Percentiles rank a stretch among this genome's conserved stretches.
phyloP scores from a whole-genome alignment of 1,284 basidiomycete genomes.

The Austroboletus olivaceoglutinosus region DNA sequence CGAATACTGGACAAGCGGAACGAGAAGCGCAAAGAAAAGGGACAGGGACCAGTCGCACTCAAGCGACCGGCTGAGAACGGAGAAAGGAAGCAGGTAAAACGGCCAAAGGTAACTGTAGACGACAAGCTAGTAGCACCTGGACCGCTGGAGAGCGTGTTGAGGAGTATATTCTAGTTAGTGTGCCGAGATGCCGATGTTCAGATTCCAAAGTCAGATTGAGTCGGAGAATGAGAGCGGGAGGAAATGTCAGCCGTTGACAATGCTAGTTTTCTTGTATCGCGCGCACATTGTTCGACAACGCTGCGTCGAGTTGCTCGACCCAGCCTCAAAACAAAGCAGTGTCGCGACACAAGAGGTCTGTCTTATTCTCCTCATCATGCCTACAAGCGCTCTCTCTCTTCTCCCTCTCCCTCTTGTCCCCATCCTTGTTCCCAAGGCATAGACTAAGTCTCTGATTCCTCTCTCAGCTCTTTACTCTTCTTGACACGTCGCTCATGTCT shows the following conservation, averaged over 20 bases:
- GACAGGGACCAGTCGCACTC: conserved; percentile 39
- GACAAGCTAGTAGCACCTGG: conserved; percentile 18
- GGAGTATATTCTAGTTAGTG: conserved; percentile 49
- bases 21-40: conserved; percentile 63
- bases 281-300: conserved; percentile 57
- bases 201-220: conserved; percentile 32
- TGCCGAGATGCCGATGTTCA: conserved; percentile 20
- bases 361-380: conserved; percentile 73
- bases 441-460: conserved; percentile 61
- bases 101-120: conserved; percentile 6
- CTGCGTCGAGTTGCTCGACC: conserved; percentile 51
- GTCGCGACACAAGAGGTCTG: conserved; percentile 80
- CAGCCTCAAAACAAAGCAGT: conserved; percentile 56
- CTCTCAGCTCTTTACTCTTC: conserved; percentile 58
- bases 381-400: conserved; percentile 61
- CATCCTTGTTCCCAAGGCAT: conserved; percentile 72
- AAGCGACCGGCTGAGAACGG: conserved; percentile 30
- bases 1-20: conserved; percentile 86
- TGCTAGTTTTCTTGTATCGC: conserved; percentile 52
- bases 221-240: conserved; percentile 46
- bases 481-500: conserved; percentile 60
- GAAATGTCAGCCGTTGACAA: conserved; percentile 18
- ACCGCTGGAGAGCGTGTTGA: conserved; percentile 49
- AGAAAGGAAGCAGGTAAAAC: conserved; percentile 24
- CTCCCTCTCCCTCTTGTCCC: conserved; percentile 51